Conservation (phyloP, 257 asterid genomes). For the Haberlea rhodopensis region DNA sequence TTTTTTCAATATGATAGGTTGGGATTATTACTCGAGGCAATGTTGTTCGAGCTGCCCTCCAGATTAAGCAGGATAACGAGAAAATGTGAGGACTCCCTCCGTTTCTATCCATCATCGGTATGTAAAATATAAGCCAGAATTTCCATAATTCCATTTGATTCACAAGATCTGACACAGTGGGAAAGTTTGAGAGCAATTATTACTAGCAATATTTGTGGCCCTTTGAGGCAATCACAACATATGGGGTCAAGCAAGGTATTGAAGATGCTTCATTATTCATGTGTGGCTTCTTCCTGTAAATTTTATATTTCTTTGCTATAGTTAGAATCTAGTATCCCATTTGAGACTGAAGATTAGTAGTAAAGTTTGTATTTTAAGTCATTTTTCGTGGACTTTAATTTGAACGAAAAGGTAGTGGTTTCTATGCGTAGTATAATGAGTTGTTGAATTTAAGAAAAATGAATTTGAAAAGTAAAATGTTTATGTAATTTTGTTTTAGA, state of each 20-base stretch:
- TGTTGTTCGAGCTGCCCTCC: constrained; percentile 87
- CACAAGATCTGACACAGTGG: too few relatives aligned
- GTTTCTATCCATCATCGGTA: constrained; percentile 9
- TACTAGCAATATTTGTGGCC: constrained; percentile 8
- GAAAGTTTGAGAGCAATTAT: constrained; percentile 7
- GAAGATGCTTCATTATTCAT: constrained; percentile 16
- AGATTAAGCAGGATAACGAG: constrained; percentile 53
- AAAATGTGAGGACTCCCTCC: constrained; percentile 26
- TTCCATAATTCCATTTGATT: too few relatives aligned
- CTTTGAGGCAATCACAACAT: background rate
- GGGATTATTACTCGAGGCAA: constrained; percentile 92
- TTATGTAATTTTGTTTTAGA: too few relatives aligned
- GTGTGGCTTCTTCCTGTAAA: constrained; percentile 29
- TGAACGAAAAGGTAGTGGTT: too few relatives aligned
- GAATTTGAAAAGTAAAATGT: too few relatives aligned
- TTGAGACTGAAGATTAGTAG: constrained; percentile 21
- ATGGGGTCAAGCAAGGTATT: constrained; percentile 18
- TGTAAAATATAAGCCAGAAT: constrained; percentile 17
- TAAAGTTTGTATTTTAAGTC: background rate
- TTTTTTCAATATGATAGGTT: constrained; percentile 42
- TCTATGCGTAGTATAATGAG: too few relatives aligned
- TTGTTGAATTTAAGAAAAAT: too few relatives aligned
- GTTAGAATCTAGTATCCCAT: constrained; percentile 24
- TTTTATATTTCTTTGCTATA: constrained; percentile 26
- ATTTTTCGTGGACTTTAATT: constrained; percentile 7